phyloP scores from a whole-genome alignment of 2,329 filamentous ascomycete genomes.

The Sarocladium strictum region DNA sequence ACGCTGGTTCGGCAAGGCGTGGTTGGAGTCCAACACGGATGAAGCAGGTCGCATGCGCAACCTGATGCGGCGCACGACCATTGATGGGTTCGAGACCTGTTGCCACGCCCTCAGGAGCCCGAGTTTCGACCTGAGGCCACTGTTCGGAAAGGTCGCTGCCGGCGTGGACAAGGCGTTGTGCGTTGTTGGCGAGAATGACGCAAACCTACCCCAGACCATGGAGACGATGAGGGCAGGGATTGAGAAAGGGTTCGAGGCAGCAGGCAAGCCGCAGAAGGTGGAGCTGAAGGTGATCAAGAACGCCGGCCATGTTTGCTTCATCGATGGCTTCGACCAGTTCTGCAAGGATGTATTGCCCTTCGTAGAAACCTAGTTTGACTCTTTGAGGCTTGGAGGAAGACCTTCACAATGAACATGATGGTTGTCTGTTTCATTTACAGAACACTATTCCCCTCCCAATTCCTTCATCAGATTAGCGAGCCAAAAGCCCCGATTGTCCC shows the following conservation, averaged over 20 bases:
- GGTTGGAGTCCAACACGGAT: conserved; percentile 26
- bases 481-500: neutral
- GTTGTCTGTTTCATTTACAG: no score
- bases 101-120: conserved; percentile 29
- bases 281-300: conserved; percentile 28
- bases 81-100: conserved; percentile 36
- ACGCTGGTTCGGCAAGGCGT: conserved; percentile 34
- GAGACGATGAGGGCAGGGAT: conserved; percentile 28
- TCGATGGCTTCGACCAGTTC: conserved; percentile 31
- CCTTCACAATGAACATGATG: no score
- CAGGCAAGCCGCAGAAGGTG: conserved; percentile 20
- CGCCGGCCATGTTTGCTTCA: conserved; percentile 32
- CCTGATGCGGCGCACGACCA: conserved; percentile 29
- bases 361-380: neutral
- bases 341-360: conserved; percentile 18
- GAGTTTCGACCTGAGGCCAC: conserved; percentile 32
- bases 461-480: neutral
- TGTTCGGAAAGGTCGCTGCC: conserved; percentile 24
- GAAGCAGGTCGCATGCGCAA: conserved; percentile 29
- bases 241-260: conserved; percentile 23
- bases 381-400: neutral
- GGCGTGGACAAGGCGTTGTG: conserved; percentile 29
- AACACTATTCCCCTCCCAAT: no score
- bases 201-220: conserved; percentile 33
- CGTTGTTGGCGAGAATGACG: conserved; percentile 35